Conservation (phyloP, 176 grass and related monocot genomes). For the Aechmea fasciata region DNA sequence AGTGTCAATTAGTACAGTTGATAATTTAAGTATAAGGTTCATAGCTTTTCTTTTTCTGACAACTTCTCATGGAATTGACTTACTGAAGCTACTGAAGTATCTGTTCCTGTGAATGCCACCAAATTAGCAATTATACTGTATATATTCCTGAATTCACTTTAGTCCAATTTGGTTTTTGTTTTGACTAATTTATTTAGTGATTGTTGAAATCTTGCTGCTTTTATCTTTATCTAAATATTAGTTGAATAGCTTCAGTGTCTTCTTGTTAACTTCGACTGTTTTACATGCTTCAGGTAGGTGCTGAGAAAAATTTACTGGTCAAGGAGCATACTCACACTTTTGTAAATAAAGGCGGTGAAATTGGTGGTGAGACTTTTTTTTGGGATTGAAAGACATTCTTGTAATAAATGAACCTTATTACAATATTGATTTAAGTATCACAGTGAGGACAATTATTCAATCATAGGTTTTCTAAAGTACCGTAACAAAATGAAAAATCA, state of each 20-base stretch:
- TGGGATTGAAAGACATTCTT: not conserved
- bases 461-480: not conserved
- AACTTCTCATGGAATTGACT: too few relatives aligned
- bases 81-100: too few relatives aligned
- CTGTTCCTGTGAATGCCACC: too few relatives aligned
- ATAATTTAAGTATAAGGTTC: too few relatives aligned
- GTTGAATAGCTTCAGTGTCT: not conserved
- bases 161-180: too few relatives aligned
- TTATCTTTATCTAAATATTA: not conserved
- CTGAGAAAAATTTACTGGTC: slow-evolving; percentile 78
- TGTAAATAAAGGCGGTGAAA: slow-evolving; percentile 73
- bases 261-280: slow-evolving; percentile 1
- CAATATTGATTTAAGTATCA: slow-evolving; percentile 11
- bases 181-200: not conserved
- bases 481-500: not conserved
- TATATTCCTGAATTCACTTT: too few relatives aligned
- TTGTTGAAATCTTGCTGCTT: not conserved
- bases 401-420: not conserved
- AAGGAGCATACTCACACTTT: slow-evolving; percentile 99
- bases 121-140: too few relatives aligned
- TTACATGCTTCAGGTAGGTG: slow-evolving; percentile 56
- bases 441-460: not conserved
- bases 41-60: too few relatives aligned
- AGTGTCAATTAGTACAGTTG: too few relatives aligned
- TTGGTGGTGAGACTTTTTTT: slow-evolving; percentile 63